Percentiles rank a stretch among this genome's conserved stretches.
These are phyloP conservation scores for Bipolaris zeicola DNA, from an alignment of 2,329 filamentous ascomycete genomes.

Conservation along the genomic window DNA sequence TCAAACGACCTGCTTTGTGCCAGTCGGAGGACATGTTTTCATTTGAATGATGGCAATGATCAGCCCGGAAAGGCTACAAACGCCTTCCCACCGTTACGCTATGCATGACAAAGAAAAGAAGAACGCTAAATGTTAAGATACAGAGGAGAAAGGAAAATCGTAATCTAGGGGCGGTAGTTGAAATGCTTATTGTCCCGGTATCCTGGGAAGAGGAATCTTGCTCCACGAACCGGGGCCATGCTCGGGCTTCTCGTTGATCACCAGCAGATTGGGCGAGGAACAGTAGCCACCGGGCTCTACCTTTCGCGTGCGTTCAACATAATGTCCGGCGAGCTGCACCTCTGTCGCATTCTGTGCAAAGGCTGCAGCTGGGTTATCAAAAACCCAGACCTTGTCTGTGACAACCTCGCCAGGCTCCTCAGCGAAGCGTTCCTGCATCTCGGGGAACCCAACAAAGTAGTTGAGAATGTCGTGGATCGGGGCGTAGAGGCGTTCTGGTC, in stretches of 20 bases:
- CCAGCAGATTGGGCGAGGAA: conserved; percentile 60
- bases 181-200: conserved; percentile 20
- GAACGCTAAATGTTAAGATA: conserved; percentile 14
- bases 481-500: conserved; percentile 69
- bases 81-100: conserved; percentile 9
- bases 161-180: neutral
- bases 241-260: conserved; percentile 48
- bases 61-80: neutral
- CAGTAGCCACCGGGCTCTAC: conserved; percentile 63
- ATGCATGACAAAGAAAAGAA: conserved; percentile 14
- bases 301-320: conserved; percentile 48
- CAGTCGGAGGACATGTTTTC: neutral
- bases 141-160: conserved; percentile 11
- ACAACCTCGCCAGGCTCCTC: conserved; percentile 64
- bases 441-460: conserved; percentile 61
- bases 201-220: conserved; percentile 35
- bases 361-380: conserved; percentile 39
- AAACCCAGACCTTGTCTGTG: conserved; percentile 59
- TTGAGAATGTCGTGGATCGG: conserved; percentile 65
- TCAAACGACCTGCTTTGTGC: conserved; percentile 1
- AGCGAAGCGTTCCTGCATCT: conserved; percentile 63
- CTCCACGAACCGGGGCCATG: conserved; percentile 43
- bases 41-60: neutral
- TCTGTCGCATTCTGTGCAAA: conserved; percentile 33
- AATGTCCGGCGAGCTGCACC: conserved; percentile 37